Conservation (phyloP, 2,329 filamentous ascomycete genomes). For the Fusarium sambucinum region DNA sequence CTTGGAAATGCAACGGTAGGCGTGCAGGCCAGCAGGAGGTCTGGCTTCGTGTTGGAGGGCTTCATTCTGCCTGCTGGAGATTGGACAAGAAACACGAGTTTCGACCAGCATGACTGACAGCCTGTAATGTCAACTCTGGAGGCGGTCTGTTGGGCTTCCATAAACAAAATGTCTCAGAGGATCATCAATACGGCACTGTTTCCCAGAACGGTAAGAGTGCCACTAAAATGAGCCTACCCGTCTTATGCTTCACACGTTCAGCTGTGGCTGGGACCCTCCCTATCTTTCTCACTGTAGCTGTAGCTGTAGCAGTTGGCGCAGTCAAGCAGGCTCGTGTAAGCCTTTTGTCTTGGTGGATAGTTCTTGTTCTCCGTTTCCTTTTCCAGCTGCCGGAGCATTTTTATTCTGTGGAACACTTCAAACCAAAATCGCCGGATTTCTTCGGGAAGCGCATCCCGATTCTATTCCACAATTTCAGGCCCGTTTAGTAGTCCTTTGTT, state of each 20-base stretch:
- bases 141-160: constrained; percentile 24
- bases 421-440: constrained; percentile 1
- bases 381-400: background rate
- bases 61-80: constrained; percentile 33
- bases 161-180: constrained; percentile 3
- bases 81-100: constrained; percentile 26
- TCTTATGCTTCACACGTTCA: constrained; percentile 15
- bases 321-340: background rate
- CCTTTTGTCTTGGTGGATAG: background rate
- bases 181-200: constrained; percentile 13
- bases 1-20: constrained; percentile 15
- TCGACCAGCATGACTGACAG: constrained; percentile 4
- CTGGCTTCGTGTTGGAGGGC: constrained; percentile 17
- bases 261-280: constrained; percentile 33
- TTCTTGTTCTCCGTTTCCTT: constrained; percentile 16
- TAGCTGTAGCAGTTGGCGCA: background rate
- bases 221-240: constrained; percentile 11
- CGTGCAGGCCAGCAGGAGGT: constrained; percentile 2
- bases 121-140: constrained; percentile 1
- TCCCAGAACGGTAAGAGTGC: constrained; percentile 2
- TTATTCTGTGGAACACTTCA: background rate
- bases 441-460: constrained; percentile 20
- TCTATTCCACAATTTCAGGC: constrained; percentile 7
- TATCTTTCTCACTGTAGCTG: background rate
- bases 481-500: constrained; percentile 1